Base-by-base conservation (phyloP, 2,329 filamentous ascomycete genomes). In the Talaromyces sp. region DNA sequence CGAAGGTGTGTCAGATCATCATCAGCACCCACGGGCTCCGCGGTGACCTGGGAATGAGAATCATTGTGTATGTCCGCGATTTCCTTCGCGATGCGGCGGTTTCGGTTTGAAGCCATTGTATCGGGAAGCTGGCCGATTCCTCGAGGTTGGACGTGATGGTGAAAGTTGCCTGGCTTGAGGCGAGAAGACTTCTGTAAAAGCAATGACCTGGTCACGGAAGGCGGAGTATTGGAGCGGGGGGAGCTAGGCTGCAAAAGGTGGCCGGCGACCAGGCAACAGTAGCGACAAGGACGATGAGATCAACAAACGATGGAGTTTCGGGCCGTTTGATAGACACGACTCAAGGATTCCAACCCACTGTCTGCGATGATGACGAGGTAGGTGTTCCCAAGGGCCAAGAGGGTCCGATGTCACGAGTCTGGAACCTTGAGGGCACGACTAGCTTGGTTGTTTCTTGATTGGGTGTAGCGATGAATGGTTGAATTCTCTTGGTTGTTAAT, bases 1-100 rank as follows among this genome's bases (percentile, higher is more conserved):
- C 87, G 88, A 65, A 99, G 86, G 70, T 94, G 90, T 62, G 88
- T 91, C 61, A 98, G 80, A 75, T 92, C 89, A 65, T 86, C 83
- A 54, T 85, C 85, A 64, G 85, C 79, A 33, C 80, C 83, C 61
- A 87, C 78, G 0, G 87, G 83, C 59, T 86, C 81, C 14, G 90
- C 91, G 33, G 82, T 83, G 69, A 98, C 91, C 64, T 91, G 88
- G 23, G 92, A 96, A 64, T 86, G 85, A 61, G 85, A 83, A 72
- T 99, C 95, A 64, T 74, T 70, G 50, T 77, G 75, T 60, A 82
- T 79, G 67, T 82, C 79, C 34, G 78, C 77, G 57, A 82, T 72
- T 64, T 82, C 80, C 68, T 82, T 82, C 47, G 75, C 75, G 62
- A 82, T 77, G 63, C 86, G 84, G 66, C 85, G 81, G 59, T 79